phyloP scores from a whole-genome alignment of 768 basidiomycete species.

The Naganishia friedmannii region DNA sequence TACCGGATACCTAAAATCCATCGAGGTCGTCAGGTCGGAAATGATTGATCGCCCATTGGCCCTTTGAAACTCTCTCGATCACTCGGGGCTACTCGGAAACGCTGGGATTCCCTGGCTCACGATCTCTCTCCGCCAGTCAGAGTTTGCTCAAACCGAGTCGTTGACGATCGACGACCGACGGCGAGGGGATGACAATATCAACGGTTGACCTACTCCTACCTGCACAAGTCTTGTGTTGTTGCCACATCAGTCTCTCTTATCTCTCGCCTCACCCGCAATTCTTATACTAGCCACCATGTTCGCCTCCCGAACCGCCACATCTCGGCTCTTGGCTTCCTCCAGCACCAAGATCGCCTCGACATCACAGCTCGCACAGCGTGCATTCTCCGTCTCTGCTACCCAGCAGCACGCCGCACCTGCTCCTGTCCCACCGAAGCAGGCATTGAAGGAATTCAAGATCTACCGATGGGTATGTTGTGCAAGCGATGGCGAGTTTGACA shows the following conservation, averaged over 20 bases:
- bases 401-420: slow-evolving; percentile 37
- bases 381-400: slow-evolving; percentile 33
- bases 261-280: not conserved
- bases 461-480: slow-evolving; percentile 81
- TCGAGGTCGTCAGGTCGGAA: not conserved
- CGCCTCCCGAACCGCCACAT: slow-evolving; percentile 17
- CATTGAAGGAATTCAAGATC: slow-evolving; percentile 91
- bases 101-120: no score
- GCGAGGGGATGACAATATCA: not conserved
- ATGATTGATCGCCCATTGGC: slow-evolving; percentile 4
- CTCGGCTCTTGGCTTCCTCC: slow-evolving; percentile 20
- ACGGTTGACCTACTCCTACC: not conserved
- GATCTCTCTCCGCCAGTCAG: slow-evolving; percentile 6
- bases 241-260: not conserved
- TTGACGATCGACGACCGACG: slow-evolving; percentile 4
- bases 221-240: not conserved
- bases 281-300: slow-evolving; percentile 4
- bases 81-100: slow-evolving; percentile 9
- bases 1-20: not conserved
- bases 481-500: no score
- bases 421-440: slow-evolving; percentile 32
- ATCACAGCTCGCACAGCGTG: slow-evolving; percentile 15
- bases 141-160: not conserved
- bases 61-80: not conserved
- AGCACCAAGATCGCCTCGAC: slow-evolving; percentile 26